These are phyloP conservation scores for Saturnispora galanensis DNA, from an alignment of 805 yeast species.

Conservation along the genomic window DNA sequence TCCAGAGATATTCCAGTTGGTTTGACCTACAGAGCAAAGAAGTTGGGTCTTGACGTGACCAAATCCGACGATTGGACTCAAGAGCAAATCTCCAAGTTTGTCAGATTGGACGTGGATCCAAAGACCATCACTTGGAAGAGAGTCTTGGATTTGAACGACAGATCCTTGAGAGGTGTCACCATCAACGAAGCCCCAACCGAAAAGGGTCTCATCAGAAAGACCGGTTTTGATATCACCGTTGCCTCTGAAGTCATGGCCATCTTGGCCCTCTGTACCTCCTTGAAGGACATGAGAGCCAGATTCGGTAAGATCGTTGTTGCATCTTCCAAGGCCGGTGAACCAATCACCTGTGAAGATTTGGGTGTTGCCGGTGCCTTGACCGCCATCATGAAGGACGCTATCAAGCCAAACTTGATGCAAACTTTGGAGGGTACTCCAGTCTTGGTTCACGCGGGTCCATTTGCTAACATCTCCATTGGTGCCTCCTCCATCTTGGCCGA, in stretches of 20 bases:
- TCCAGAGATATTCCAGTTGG: conserved; percentile 67
- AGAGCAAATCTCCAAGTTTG: conserved; percentile 67
- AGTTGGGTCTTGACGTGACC: conserved; percentile 72
- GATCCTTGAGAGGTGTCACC: conserved; percentile 81
- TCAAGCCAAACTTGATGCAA: conserved; percentile 95
- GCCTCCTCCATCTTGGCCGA: conserved; percentile 94
- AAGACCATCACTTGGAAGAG: conserved; percentile 84
- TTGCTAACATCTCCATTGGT: conserved; percentile 95
- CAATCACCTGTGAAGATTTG: conserved; percentile 88
- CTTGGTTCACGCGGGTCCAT: conserved; percentile 95
- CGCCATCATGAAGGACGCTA: conserved; percentile 89
- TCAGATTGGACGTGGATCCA: conserved; percentile 82
- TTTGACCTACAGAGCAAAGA: conserved; percentile 64
- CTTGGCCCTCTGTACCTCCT: conserved; percentile 68
- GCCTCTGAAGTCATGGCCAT: conserved; percentile 97
- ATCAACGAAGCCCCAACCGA: conserved; percentile 91
- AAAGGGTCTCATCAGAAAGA: conserved; percentile 72
- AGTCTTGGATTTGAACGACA: conserved; percentile 90
- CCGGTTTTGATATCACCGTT: conserved; percentile 94
- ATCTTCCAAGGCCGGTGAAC: conserved; percentile 59
- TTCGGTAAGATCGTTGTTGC: conserved; percentile 89
- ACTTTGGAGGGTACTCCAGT: conserved; percentile 97
- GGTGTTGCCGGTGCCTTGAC: conserved; percentile 95
- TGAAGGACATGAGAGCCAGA: conserved; percentile 77
- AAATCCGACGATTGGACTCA: conserved; percentile 72